Base-by-base conservation (phyloP, 2,329 filamentous ascomycete genomes). In the Talaromyces albobiverticillius region DNA sequence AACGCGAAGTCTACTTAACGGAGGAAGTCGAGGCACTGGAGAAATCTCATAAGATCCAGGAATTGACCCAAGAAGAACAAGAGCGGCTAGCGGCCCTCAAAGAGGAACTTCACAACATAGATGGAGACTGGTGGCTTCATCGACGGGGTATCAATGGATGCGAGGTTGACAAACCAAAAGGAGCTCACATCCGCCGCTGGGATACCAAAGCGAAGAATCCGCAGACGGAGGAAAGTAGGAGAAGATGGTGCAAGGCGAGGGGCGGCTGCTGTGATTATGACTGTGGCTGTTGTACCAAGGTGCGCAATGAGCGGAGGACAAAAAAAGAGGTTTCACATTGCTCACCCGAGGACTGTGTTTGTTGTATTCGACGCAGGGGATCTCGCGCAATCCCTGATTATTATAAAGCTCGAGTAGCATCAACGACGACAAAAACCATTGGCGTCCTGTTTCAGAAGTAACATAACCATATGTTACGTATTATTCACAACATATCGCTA, bases 1-100 rank as follows among this genome's bases (percentile, higher is more conserved):
- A 54, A 46, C 51, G 43, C 7, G 51, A 54, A 42, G 31, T 43
- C 11, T 54, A 49, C 16, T 11, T 54, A 2, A 54, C 14, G 14
- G 34, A 54, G 26, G 45, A 54, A 20, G 18, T 20, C 8, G 23
- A 31, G 0, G 42, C 34, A 2, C 18, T 29, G 22, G 14, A 42
- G 13, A 54, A 54, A 16, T 16, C 26, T 2, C 23, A 29, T 5
- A 40, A 49, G 5, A 23, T 45, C 11, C 42, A 49, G 7, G 6
- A 10, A 2, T 22, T 47, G 31, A 47, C 45, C 14, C 3, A 14
- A 22, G 10, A 29, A 2, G 36, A 54, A 34, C 32, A 48, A 5
- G 2, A 34, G 13, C 22, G n/a, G 18, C 26, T 48, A 8, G 10
- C 46, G 16, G 31, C 16, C 10, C 48, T 13, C 22, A 22, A 42